Base-by-base conservation (phyloP, 352 stramenopile genomes). In the Phytophthora sp. region DNA sequence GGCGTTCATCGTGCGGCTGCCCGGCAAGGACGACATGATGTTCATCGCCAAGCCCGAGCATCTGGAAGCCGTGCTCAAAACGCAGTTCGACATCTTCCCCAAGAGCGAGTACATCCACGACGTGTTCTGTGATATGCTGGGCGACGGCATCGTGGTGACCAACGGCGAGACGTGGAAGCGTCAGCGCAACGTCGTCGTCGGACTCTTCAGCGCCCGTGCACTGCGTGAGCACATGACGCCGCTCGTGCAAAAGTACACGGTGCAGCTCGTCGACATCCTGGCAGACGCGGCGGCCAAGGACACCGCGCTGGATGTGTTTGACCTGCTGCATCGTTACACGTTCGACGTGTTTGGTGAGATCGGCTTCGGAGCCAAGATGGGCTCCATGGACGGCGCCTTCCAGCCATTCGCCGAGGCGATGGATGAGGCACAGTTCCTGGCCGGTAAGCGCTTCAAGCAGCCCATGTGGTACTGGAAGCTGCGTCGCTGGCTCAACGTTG, bases 61-160 rank as follows among this genome's bases (percentile, higher is more conserved):
- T 29, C 66, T 84, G n/a, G 77, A 88, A 42, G 69, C 83, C 13
- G 70, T 86, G 44, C 65, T 83, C 23, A 84, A 81, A 58, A 84
- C 74, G 18, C 79, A 84, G 41, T 80, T 84, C 47, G 69, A 84
- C 21, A 42, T 49, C 46, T 86, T 88, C 47, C 68, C 69, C 36
- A 85, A 84, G 57, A 76, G 76, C 18, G 54, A 72, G 23, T 74
- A 82, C 45, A 63, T 82, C 36, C 64, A 72, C 56, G 66, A 81
- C 27, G 62, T 81, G 30, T 69, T 74, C 15, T 64, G 30, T 18
- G 76, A 87, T 67, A 50, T 87, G 29, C 47, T 83, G 31, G 76
- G 76, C 46, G 63, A 84, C 50, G 71, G 70, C 42, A 82, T 84
- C 29, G 77, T 87, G 29, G 33, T 79, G 9, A 73, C 71, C 20